Percentiles rank a stretch among this genome's conserved stretches.
Conservation (phyloP, 805 yeast genomes). For the Saturnispora besseyi region DNA sequence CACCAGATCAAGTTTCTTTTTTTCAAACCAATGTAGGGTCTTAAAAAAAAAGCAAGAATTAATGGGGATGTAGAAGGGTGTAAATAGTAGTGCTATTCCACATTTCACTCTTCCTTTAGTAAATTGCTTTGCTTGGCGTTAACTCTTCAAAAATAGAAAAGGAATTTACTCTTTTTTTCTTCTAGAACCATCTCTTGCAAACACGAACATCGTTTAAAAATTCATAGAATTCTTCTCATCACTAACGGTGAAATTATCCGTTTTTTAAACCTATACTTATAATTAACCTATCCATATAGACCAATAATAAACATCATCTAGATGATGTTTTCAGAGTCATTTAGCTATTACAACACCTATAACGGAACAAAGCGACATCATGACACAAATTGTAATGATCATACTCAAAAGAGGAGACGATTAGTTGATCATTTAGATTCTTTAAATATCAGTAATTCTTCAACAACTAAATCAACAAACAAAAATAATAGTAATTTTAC, state of each 20-base stretch:
- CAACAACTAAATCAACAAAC: neutral
- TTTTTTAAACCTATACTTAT: no score
- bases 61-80: no score
- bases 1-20: no score
- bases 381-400: neutral
- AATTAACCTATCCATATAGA: neutral
- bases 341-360: slow-evolving; percentile 7
- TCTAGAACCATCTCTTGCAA: neutral
- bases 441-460: neutral
- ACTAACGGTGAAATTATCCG: no score
- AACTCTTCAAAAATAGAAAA: neutral
- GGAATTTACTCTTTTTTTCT: neutral
- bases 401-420: neutral
- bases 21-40: no score
- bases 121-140: no score
- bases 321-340: slow-evolving; percentile 7
- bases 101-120: no score
- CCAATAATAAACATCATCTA: neutral
- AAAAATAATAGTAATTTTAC: neutral
- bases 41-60: no score
- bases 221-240: no score
- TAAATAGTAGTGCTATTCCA: no score
- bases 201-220: neutral
- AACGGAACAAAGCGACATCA: slow-evolving; percentile 7
- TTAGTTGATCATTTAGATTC: slow-evolving; percentile 5